These are phyloP conservation scores for Hypomyces perniciosus DNA, from an alignment of 2,329 filamentous ascomycete genomes.

Conservation along the genomic window DNA sequence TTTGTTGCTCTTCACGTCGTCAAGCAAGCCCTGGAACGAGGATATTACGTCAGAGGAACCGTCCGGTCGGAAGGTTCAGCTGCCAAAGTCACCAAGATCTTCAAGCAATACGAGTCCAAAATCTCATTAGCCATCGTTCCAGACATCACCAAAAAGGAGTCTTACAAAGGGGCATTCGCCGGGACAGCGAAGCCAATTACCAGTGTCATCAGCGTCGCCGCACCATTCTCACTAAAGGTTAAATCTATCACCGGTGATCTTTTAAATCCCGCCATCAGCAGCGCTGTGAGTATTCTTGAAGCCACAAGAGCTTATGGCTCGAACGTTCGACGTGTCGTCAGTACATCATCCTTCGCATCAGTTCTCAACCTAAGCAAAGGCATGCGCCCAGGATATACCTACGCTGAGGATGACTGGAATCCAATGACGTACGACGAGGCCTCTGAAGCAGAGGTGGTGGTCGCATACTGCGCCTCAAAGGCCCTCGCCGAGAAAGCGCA, in stretches of 20 bases:
- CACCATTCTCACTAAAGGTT: slow-evolving; percentile 65
- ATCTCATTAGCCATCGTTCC: slow-evolving; percentile 54
- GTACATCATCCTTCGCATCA: slow-evolving; percentile 43
- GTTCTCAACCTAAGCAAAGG: slow-evolving; percentile 35
- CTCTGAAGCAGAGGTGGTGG: slow-evolving; percentile 11
- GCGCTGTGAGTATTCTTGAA: slow-evolving; percentile 43
- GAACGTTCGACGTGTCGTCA: slow-evolving; percentile 57
- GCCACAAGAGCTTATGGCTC: slow-evolving; percentile 39
- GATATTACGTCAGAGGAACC: slow-evolving; percentile 9
- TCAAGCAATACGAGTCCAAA: slow-evolving; percentile 10
- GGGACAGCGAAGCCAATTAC: slow-evolving; percentile 48
- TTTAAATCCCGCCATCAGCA: slow-evolving; percentile 50
- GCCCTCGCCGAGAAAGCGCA: slow-evolving; percentile 62
- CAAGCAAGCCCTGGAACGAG: slow-evolving; percentile 4
- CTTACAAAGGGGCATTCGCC: slow-evolving; percentile 53
- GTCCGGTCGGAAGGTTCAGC: slow-evolving; percentile 4
- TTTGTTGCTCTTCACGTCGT: slow-evolving; percentile 12
- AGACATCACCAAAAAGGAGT: slow-evolving; percentile 63
- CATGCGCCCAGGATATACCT: slow-evolving; percentile 25
- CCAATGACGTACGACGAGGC: slow-evolving; percentile 23
- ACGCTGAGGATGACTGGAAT: slow-evolving; percentile 23
- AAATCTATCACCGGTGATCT: slow-evolving; percentile 43
- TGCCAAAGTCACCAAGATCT: slow-evolving; percentile 1
- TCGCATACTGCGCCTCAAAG: slow-evolving; percentile 22
- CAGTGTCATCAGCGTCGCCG: slow-evolving; percentile 68